Conservation (phyloP, 495 filamentous ascomycete genomes). For the Podospora bellae-mahoneyi region DNA sequence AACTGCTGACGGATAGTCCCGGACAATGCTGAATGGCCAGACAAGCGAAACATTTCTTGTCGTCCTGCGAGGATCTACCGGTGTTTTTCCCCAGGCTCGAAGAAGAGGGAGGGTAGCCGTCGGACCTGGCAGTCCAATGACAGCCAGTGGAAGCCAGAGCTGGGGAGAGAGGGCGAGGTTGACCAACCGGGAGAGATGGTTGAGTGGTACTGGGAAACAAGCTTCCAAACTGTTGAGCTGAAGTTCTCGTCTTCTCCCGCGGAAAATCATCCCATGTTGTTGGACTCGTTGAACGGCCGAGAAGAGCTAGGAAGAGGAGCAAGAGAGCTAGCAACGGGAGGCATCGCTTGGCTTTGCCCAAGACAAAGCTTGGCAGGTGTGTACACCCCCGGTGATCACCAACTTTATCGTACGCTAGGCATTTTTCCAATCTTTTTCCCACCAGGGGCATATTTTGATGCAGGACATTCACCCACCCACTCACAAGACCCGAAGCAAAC, state of each 20-base stretch:
- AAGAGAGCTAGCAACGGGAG: neutral
- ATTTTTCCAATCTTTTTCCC: neutral
- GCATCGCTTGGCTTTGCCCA: neutral
- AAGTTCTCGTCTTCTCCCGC: neutral
- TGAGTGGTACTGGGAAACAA: constrained; percentile 15
- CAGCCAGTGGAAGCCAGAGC: neutral
- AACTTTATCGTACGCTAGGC: constrained; percentile 5
- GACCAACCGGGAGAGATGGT: constrained; percentile 10
- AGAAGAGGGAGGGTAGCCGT: constrained; percentile 11
- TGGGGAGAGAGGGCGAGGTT: neutral
- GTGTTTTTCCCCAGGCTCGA: neutral
- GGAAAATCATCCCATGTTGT: neutral
- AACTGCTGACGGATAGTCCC: constrained; percentile 19
- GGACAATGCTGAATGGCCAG: constrained; percentile 17
- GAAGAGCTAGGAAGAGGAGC: neutral
- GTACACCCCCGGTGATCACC: neutral
- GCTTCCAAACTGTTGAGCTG: constrained; percentile 7
- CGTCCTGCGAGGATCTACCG: constrained; percentile 8
- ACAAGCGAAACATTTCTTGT: constrained; percentile 19
- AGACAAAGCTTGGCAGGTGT: neutral
- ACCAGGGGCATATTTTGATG: neutral
- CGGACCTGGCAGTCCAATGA: neutral
- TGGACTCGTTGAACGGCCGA: neutral
- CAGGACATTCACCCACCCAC: constrained; percentile 1
- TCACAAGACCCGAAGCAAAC: neutral